Evolutionary conservation across 2,329 filamentous ascomycete species (phyloP).

Genomic region (Helminthosporium solani): DNA sequence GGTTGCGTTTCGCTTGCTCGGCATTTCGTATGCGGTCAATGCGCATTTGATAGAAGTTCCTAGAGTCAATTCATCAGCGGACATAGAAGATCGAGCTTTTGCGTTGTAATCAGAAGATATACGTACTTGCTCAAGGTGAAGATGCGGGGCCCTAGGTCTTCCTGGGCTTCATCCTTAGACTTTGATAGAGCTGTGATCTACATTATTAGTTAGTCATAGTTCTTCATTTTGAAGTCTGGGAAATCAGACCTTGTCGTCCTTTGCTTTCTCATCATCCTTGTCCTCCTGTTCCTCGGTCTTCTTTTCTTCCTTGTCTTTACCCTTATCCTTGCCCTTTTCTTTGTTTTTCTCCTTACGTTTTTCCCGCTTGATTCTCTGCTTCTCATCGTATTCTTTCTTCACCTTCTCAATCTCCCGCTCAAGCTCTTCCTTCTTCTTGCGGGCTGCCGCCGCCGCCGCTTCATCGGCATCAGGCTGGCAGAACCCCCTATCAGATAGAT

Average conservation of each 20-base stretch:
- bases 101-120: background rate
- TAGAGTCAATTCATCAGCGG: constrained; percentile 38
- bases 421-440: constrained; percentile 54
- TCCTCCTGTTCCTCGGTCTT: constrained; percentile 62
- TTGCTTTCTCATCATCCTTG: constrained; percentile 65
- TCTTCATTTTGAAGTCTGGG: background rate
- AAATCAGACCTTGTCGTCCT: constrained; percentile 56
- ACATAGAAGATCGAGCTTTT: background rate
- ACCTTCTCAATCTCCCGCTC: constrained; percentile 51
- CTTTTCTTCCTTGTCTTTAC: constrained; percentile 52
- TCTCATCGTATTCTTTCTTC: constrained; percentile 53
- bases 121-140: constrained; percentile 78
- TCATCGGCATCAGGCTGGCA: constrained; percentile 72
- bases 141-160: constrained; percentile 71
- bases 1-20: constrained; percentile 78
- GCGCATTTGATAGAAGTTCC: constrained; percentile 83
- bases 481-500: constrained; percentile 81
- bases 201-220: constrained; percentile 8
- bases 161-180: constrained; percentile 45
- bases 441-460: constrained; percentile 57
- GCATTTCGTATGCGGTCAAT: constrained; percentile 74
- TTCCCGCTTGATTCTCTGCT: constrained; percentile 60
- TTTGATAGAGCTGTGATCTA: constrained; percentile 53
- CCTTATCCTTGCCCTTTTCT: constrained; percentile 64
- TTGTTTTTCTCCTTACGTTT: constrained; percentile 49